Evolutionary conservation across 306 rosid genomes (phyloP).

Genomic region (Cyclanthera cordifolia): DNA sequence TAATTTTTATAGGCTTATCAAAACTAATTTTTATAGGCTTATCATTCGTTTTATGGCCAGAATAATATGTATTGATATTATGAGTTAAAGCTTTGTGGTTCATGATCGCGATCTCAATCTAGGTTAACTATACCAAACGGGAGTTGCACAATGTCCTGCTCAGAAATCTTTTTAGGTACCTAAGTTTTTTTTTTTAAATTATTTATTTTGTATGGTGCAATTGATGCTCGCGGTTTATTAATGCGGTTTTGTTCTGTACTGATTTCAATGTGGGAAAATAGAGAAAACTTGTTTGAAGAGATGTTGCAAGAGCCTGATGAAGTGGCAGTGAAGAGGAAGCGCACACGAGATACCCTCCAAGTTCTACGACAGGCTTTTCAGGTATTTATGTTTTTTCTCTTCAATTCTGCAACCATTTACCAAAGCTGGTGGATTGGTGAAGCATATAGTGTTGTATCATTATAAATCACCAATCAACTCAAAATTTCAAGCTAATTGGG

Average conservation of each 20-base stretch:
- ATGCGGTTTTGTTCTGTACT: not conserved
- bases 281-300: constrained; percentile 32
- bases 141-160: constrained; percentile 22
- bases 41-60: not conserved
- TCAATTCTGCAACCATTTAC: not conserved
- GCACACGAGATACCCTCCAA: constrained; percentile 4
- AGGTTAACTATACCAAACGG: constrained; percentile 31
- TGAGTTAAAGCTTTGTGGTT: not conserved
- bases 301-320: constrained; percentile 28
- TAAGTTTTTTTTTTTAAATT: not conserved
- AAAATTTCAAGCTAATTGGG: too few species aligned
- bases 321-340: constrained; percentile 22
- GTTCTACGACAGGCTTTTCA: constrained; percentile 23
- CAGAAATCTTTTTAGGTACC: constrained; percentile 27
- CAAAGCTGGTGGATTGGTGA: constrained; percentile 1
- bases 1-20: too few species aligned
- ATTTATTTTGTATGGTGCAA: not conserved
- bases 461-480: too few species aligned
- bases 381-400: constrained; percentile 14
- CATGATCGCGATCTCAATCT: constrained; percentile 6
- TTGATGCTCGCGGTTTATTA: too few species aligned
- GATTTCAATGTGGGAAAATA: not conserved
- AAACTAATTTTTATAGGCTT: too few species aligned
- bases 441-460: not conserved
- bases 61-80: not conserved